A percentile compares a stretch with the other conserved stretches of the same genome.
Conservation (phyloP, 73 alveolate species). For the Halteria grandinella region DNA sequence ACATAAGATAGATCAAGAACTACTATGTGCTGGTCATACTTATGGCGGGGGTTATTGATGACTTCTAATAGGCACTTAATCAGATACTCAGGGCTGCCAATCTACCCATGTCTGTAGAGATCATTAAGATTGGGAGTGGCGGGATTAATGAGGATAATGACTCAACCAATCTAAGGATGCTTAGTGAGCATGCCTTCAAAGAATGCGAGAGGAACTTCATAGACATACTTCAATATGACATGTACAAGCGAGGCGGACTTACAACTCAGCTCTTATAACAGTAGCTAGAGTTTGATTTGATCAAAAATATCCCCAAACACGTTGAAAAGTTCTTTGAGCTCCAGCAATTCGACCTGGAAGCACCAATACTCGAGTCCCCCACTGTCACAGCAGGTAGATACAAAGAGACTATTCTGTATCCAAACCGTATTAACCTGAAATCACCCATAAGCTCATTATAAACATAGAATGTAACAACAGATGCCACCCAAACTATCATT, state of each 20-base stretch:
- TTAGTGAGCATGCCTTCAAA: constrained; percentile 22
- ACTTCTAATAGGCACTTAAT: constrained; percentile 57
- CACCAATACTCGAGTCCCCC: no score
- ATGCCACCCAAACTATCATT: no score
- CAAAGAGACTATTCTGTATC: no score
- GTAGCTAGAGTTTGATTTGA: constrained; percentile 45
- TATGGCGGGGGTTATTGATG: constrained; percentile 74
- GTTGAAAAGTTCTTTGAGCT: constrained; percentile 71
- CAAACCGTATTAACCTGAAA: no score
- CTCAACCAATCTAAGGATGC: constrained; percentile 38
- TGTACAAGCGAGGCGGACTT: constrained; percentile 19
- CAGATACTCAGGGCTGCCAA: constrained; percentile 51
- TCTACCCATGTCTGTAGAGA: constrained; percentile 58
- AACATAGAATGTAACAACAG: no score
- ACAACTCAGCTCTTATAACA: constrained; percentile 1
- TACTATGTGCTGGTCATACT: constrained; percentile 59
- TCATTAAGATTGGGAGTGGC: constrained; percentile 57
- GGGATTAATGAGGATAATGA: constrained; percentile 62
- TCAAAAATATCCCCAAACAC: constrained; percentile 61
- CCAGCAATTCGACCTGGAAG: constrained; percentile 38
- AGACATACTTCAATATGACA: constrained; percentile 50
- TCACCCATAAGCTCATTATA: no score
- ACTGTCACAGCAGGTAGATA: no score
- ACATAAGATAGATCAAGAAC: constrained; percentile 38
- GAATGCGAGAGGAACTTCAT: constrained; percentile 60